Percentiles rank a stretch among this genome's conserved stretches.
These are phyloP conservation scores for Cephalotrichum gorgonifer DNA, from an alignment of 2,329 filamentous ascomycete genomes.

Conservation along the genomic window DNA sequence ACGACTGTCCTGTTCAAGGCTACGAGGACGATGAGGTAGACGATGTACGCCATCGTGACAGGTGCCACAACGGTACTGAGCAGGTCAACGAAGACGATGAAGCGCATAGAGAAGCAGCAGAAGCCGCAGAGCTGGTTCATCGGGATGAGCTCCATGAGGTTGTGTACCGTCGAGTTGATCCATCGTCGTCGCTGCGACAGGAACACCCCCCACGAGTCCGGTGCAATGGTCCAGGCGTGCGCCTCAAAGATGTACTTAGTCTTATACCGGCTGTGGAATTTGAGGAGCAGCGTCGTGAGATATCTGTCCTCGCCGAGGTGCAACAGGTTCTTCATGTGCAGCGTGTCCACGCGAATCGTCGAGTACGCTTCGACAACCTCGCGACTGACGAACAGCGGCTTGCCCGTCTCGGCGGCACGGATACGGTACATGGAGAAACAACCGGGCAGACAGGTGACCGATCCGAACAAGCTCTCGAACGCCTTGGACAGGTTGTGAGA, in stretches of 20 bases:
- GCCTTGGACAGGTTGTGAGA: conserved; percentile 95
- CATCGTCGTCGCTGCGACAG: conserved; percentile 96
- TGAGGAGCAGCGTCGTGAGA: conserved; percentile 85
- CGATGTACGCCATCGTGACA: conserved; percentile 80
- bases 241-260: conserved; percentile 93
- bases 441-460: conserved; percentile 92
- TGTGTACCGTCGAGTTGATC: conserved; percentile 99
- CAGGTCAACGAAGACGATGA: conserved; percentile 90
- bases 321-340: conserved; percentile 97
- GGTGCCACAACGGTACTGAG: conserved; percentile 87
- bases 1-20: conserved; percentile 51
- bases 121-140: conserved; percentile 93
- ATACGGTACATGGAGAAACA: conserved; percentile 99
- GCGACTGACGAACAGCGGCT: conserved; percentile 89
- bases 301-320: conserved; percentile 97
- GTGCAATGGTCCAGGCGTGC: conserved; percentile 94
- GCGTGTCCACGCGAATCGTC: conserved; percentile 89
- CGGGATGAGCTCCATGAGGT: conserved; percentile 89
- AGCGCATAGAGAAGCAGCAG: conserved; percentile 99
- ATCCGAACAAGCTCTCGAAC: conserved; percentile 94
- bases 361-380: conserved; percentile 83
- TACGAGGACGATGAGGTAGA: conserved; percentile 75
- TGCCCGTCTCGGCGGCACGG: conserved; percentile 84
- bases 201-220: conserved; percentile 89
- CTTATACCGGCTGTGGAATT: conserved; percentile 89